Evolutionary conservation across 2,329 filamentous ascomycete species (phyloP), one percentile per base, ranked within the genome.

Genomic region (Claviceps sp.): DNA sequence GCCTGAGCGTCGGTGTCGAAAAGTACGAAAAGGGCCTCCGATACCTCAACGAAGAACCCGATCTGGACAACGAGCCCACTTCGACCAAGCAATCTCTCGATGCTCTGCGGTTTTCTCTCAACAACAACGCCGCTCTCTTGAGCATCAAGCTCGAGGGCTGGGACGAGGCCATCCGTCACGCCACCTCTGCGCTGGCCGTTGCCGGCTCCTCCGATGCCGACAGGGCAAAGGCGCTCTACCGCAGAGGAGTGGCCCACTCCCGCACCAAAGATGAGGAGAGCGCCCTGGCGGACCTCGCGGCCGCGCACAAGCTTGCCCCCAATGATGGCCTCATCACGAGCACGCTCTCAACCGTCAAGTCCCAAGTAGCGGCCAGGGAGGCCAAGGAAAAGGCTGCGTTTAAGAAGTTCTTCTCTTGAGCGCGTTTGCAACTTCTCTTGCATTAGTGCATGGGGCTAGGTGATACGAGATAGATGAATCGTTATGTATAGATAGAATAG

Each of bases 21-120:
- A 98, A 98, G 73, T 98, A 98, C 72, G 82, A 94, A 67, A 98
- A 98, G 74, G 90, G 82, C 17, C 71, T 95, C 55, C 82, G 89
- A 60, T 96, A 95, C 68, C 74, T 95, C 54, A 87, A 91, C 67
- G 87, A 94, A 67, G 87, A 90, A 62, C 85, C 86, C 1, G 81
- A 86, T 47, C 68, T 80, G 13, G 86, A 93, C 43, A 76, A 80
- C 45, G 88, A 91, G 59, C 76, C 85, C 4, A 73, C 78, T 45
- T 82, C 85, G 39, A 78, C 85, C 40, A 83, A 81, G 60, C 67
- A 72, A 23, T 76, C 84, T 57, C 76, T 96, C 54, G 78, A 80
- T 53, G 73, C 83, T 39, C 77, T 97, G 51, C 87, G 90, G 59
- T 86, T 96, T 70, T 82, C 82, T 14, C 78, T 97, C 48, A 86